Conservation (phyloP, 179 eudicot species). For the Monotropa hypopitys region DNA sequence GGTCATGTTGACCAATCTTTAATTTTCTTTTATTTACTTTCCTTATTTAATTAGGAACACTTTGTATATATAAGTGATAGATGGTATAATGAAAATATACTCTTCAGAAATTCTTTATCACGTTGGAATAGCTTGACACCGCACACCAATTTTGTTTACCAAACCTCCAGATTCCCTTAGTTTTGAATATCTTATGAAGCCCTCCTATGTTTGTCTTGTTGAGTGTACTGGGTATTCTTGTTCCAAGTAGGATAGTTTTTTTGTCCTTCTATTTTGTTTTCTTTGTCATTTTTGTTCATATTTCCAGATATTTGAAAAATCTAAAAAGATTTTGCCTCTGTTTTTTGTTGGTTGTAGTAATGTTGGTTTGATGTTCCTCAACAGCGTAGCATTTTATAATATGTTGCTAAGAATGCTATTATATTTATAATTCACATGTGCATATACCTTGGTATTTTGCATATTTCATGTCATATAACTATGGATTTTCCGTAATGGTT, state of each 20-base stretch:
- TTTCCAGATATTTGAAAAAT: background rate
- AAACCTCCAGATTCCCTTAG: no score
- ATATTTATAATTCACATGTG: background rate
- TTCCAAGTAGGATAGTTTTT: background rate
- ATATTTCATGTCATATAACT: background rate
- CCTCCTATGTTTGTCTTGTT: background rate
- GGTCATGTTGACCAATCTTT: no score
- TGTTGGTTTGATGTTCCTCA: background rate
- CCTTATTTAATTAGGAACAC: no score
- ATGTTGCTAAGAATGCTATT: background rate
- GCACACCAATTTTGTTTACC: background rate
- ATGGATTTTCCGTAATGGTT: constrained; percentile 5
- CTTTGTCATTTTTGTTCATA: background rate
- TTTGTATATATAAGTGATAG: no score
- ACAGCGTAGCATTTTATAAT: background rate
- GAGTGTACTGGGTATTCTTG: background rate
- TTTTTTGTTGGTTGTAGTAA: background rate
- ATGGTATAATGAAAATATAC: no score
- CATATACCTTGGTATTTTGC: background rate
- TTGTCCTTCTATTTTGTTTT: background rate
- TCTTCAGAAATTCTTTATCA: background rate
- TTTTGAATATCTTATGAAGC: background rate
- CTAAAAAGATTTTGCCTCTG: background rate
- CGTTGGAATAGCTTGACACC: background rate
- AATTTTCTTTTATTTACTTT: no score